These are phyloP conservation scores for Diplodia corticola DNA, from an alignment of 2,329 filamentous ascomycete species.

Conservation along the genomic window DNA sequence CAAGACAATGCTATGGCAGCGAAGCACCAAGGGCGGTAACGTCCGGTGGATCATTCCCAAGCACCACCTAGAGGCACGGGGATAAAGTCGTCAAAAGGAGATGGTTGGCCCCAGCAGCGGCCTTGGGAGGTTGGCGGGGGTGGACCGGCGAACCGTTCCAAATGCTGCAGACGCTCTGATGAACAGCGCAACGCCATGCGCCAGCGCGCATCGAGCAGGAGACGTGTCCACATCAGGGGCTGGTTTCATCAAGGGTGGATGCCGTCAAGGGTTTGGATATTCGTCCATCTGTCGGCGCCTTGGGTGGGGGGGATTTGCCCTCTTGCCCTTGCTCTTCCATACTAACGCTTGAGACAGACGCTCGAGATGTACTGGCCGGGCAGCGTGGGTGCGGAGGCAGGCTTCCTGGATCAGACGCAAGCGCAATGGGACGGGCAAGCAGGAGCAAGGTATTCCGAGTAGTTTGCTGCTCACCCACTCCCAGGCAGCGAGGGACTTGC, in stretches of 20 bases:
- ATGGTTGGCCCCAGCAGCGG: neutral
- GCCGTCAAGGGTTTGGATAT: neutral
- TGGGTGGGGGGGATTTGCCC: neutral
- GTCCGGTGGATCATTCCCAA: neutral
- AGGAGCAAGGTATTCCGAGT: neutral
- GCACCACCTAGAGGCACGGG: neutral
- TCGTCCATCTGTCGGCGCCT: neutral
- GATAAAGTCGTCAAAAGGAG: neutral
- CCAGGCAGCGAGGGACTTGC: no score
- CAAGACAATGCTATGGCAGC: no score
- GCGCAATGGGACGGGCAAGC: neutral
- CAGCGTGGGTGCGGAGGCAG: neutral
- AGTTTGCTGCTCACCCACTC: neutral
- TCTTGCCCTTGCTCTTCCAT: neutral
- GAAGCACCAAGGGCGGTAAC: neutral
- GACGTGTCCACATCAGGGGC: no score
- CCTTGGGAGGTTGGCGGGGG: neutral
- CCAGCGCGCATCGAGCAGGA: neutral
- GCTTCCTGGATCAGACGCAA: neutral
- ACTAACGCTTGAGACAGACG: neutral
- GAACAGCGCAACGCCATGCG: neutral
- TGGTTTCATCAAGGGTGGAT: neutral
- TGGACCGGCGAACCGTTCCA: no score
- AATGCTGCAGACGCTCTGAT: neutral
- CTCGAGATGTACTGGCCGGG: neutral